Evolutionary conservation across 192 early-diverging fungal genomes (phyloP).

Genomic region (Coemansia sp.): DNA sequence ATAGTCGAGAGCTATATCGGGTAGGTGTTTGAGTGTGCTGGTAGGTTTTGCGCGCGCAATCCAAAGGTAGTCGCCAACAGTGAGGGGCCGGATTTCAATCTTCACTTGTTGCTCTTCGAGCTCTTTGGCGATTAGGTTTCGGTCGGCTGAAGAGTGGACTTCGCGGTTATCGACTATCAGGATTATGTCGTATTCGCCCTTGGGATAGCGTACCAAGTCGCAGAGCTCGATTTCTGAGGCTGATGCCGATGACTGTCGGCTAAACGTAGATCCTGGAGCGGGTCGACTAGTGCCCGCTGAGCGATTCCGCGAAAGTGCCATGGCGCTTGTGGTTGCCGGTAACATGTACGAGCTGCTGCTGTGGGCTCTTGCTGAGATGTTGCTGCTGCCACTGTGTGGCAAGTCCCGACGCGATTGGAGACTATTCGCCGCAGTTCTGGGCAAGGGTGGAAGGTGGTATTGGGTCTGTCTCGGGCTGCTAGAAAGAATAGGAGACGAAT

Average conservation of each 20-base stretch:
- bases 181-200: conserved; percentile 56
- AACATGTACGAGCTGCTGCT: conserved; percentile 8
- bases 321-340: background rate
- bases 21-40: conserved; percentile 27
- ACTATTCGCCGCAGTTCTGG: background rate
- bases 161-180: conserved; percentile 86
- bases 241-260: conserved; percentile 35
- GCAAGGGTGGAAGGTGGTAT: background rate
- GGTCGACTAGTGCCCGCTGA: conserved; percentile 16
- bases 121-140: conserved; percentile 71
- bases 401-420: background rate
- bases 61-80: conserved; percentile 91
- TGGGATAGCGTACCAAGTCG: conserved; percentile 32
- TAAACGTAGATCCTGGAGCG: conserved; percentile 21
- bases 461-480: background rate
- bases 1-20: conserved; percentile 79
- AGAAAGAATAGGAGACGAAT: background rate
- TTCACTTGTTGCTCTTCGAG: conserved; percentile 63
- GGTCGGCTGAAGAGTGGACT: conserved; percentile 66
- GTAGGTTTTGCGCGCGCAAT: conserved; percentile 62
- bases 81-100: conserved; percentile 64
- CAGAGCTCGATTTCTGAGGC: conserved; percentile 19
- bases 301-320: conserved; percentile 1
- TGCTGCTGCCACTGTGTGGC: background rate
- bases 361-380: conserved; percentile 6